These are phyloP conservation scores for Brassica balearica DNA, from an alignment of 441 rosid species.

Conservation along the genomic window DNA sequence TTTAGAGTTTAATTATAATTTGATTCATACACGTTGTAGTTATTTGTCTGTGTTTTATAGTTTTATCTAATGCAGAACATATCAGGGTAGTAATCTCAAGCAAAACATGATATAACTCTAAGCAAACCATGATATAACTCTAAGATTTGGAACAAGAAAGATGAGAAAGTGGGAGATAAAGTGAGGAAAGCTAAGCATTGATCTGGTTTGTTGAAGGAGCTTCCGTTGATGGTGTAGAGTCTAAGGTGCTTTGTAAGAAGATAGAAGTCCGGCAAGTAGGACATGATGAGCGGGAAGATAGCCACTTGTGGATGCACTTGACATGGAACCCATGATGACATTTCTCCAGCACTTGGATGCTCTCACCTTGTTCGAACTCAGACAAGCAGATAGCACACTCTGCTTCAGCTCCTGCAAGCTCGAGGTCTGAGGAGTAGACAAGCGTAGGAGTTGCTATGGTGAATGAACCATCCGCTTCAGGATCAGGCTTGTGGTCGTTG, in stretches of 20 bases:
- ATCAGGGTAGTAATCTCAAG: constrained; percentile 23
- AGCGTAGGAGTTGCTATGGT: constrained; percentile 32
- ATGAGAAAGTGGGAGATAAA: not conserved
- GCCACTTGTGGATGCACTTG: constrained; percentile 67
- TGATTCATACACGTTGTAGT: constrained; percentile 21
- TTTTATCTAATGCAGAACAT: constrained; percentile 12
- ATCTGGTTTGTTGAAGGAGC: constrained; percentile 26
- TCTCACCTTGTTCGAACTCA: constrained; percentile 77
- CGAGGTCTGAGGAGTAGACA: constrained; percentile 53
- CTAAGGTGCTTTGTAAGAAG: constrained; percentile 33
- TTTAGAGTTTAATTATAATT: constrained; percentile 5
- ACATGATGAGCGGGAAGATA: constrained; percentile 64
- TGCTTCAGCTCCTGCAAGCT: constrained; percentile 59
- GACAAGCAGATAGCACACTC: constrained; percentile 86
- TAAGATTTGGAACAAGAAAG: constrained; percentile 19
- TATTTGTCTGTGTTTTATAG: not conserved
- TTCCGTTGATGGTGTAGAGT: constrained; percentile 18
- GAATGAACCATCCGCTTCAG: constrained; percentile 36
- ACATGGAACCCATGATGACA: constrained; percentile 85
- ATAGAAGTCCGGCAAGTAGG: constrained; percentile 77
- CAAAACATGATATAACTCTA: constrained; percentile 32
- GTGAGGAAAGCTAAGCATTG: constrained; percentile 19
- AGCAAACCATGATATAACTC: not conserved
- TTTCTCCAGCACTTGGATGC: constrained; percentile 61
- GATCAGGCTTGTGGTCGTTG: constrained; percentile 47